Percentiles rank a stretch among this genome's conserved stretches.
phyloP scores from a whole-genome alignment of 2,329 filamentous ascomycete genomes.

The Calycina marina region DNA sequence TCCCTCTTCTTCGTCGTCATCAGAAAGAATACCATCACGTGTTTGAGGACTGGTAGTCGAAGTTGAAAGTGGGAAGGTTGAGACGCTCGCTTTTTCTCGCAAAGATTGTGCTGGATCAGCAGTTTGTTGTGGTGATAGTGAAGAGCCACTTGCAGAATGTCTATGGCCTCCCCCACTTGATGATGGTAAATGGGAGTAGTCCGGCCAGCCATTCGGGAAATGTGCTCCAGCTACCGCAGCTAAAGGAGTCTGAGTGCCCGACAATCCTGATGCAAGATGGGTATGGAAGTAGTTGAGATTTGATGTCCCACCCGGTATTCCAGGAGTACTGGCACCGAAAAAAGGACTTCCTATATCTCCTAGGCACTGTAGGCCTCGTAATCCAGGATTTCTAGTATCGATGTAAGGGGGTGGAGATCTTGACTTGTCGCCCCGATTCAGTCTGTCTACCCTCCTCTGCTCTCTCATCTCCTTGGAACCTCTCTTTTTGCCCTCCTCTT shows the following conservation, averaged over 20 bases:
- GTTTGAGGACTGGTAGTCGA: conserved; percentile 42
- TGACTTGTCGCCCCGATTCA: conserved; percentile 16
- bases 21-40: conserved; percentile 29
- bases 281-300: conserved; percentile 75
- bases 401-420: conserved; percentile 25
- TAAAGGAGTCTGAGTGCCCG: conserved; percentile 64
- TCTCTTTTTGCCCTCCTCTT: conserved; percentile 7
- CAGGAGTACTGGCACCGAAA: conserved; percentile 44
- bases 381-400: conserved; percentile 25
- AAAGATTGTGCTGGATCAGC: conserved; percentile 30
- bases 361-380: conserved; percentile 16
- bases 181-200: conserved; percentile 15
- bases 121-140: conserved; percentile 20
- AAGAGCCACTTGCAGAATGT: conserved; percentile 19
- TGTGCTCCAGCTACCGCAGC: conserved; percentile 65
- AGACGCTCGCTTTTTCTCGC: conserved; percentile 46
- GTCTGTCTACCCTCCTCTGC: conserved; percentile 23
- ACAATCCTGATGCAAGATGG: conserved; percentile 55
- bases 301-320: conserved; percentile 55
- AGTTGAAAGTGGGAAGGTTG: conserved; percentile 41
- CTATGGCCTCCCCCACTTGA: conserved; percentile 13
- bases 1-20: conserved; percentile 19
- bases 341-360: conserved; percentile 39
- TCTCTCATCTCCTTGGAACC: conserved; percentile 19
- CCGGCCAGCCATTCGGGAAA: conserved; percentile 35